phyloP scores from a whole-genome alignment of 495 filamentous ascomycete species.

The Aspergillus baeticus region DNA sequence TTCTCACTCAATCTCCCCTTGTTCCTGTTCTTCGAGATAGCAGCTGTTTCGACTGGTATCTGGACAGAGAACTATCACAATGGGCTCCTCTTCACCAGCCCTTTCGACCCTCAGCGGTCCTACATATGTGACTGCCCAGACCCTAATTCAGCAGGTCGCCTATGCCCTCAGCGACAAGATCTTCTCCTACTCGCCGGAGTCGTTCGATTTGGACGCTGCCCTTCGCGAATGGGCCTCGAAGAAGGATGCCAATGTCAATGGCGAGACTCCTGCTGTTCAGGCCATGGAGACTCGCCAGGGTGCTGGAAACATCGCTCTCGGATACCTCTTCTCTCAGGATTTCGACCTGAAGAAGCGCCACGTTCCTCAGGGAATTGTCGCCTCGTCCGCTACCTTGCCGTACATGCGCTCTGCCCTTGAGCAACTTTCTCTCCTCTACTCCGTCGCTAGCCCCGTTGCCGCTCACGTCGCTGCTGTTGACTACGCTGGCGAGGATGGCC shows the following conservation, averaged over 20 bases:
- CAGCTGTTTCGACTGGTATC: slow-evolving; percentile 25
- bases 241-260: slow-evolving; percentile 73
- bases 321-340: slow-evolving; percentile 96
- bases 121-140: slow-evolving; percentile 87
- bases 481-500: slow-evolving; percentile 67
- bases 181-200: slow-evolving; percentile 92
- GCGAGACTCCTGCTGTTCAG: slow-evolving; percentile 73
- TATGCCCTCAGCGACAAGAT: slow-evolving; percentile 93
- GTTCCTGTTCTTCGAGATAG: slow-evolving; percentile 29
- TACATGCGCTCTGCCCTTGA: slow-evolving; percentile 82
- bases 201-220: slow-evolving; percentile 83
- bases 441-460: slow-evolving; percentile 85
- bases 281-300: slow-evolving; percentile 84
- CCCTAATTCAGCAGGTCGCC: slow-evolving; percentile 91
- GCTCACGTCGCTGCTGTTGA: slow-evolving; percentile 93
- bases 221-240: slow-evolving; percentile 69
- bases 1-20: slow-evolving; percentile 15
- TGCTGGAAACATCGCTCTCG: slow-evolving; percentile 87
- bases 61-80: slow-evolving; percentile 33
- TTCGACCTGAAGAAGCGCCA: slow-evolving; percentile 88
- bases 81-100: slow-evolving; percentile 35
- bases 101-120: slow-evolving; percentile 74
- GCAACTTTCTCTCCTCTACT: slow-evolving; percentile 85
- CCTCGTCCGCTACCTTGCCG: slow-evolving; percentile 75
- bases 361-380: slow-evolving; percentile 85